phyloP scores from a whole-genome alignment of 371 early-diverging fungal species.

The Zychaea mexicana region DNA sequence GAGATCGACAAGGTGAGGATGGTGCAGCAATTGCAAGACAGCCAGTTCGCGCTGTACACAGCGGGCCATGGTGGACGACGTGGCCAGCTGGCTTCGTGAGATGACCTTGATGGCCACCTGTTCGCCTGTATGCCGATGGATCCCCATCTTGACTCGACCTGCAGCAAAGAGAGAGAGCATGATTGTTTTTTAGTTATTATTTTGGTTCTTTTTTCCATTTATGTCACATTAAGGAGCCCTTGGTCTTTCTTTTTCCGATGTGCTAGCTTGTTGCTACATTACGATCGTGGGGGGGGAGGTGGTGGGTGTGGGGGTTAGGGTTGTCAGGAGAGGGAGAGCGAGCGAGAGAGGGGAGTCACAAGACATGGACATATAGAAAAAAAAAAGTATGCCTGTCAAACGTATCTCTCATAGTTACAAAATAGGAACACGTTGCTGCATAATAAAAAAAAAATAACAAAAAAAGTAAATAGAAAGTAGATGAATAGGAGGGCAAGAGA shows the following conservation, averaged over 20 bases:
- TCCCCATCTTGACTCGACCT: slow-evolving; percentile 82
- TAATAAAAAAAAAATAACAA: background rate
- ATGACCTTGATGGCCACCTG: slow-evolving; percentile 92
- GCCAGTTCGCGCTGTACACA: slow-evolving; percentile 91
- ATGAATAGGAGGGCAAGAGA: too few species aligned
- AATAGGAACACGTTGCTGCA: too few species aligned
- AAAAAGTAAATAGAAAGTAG: too few species aligned
- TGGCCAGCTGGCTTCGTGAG: slow-evolving; percentile 57
- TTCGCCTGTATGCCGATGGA: slow-evolving; percentile 70
- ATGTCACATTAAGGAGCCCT: slow-evolving; percentile 12
- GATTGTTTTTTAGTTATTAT: background rate
- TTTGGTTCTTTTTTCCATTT: slow-evolving; percentile 14
- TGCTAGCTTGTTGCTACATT: background rate
- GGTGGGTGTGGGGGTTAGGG: too few species aligned
- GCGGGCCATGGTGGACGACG: slow-evolving; percentile 57
- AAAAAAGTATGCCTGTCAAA: too few species aligned
- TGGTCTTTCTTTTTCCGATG: background rate
- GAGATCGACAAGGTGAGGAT: slow-evolving; percentile 85
- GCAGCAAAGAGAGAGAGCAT: background rate
- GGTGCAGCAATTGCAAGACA: slow-evolving; percentile 87
- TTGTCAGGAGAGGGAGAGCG: too few species aligned
- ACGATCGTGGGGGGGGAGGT: background rate
- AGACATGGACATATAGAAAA: too few species aligned
- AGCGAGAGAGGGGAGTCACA: too few species aligned
- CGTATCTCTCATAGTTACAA: too few species aligned